These are phyloP conservation scores for Inonotus hispidus DNA, from an alignment of 1,284 basidiomycete species.

Conservation along the genomic window DNA sequence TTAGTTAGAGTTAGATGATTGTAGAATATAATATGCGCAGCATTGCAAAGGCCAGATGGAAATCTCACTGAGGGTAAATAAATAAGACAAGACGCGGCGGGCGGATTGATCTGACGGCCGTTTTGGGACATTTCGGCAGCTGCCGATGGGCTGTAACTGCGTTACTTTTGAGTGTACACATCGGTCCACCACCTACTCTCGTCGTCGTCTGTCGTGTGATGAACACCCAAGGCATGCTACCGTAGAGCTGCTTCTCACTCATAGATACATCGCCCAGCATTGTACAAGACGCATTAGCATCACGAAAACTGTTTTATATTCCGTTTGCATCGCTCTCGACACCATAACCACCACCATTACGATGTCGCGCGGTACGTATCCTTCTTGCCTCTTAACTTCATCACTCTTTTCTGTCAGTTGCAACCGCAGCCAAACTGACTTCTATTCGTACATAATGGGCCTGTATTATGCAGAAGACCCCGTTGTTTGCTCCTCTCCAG, in stretches of 20 bases:
- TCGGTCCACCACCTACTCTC: neutral
- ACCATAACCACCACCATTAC: neutral
- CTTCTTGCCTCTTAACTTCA: neutral
- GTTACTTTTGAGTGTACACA: neutral
- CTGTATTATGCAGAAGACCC: slow-evolving; percentile 1
- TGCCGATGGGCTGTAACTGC: slow-evolving; percentile 4
- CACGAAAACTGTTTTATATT: neutral
- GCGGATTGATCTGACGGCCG: neutral
- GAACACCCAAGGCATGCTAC: slow-evolving; percentile 1
- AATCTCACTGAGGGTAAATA: neutral
- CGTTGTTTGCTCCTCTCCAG: slow-evolving; percentile 2
- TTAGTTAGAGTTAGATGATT: neutral
- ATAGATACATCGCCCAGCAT: neutral
- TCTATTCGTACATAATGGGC: neutral
- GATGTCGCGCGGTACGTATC: slow-evolving; percentile 17
- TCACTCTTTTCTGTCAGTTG: neutral
- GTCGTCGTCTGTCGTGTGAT: neutral
- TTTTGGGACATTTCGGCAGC: neutral
- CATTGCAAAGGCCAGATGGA: neutral
- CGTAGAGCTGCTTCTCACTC: neutral
- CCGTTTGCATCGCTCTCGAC: neutral
- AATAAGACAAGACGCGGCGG: neutral
- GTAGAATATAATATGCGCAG: neutral
- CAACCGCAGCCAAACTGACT: neutral
- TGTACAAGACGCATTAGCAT: neutral